Base-by-base conservation (phyloP, 108 stramenopile species). In the Thalassiosira profunda region DNA sequence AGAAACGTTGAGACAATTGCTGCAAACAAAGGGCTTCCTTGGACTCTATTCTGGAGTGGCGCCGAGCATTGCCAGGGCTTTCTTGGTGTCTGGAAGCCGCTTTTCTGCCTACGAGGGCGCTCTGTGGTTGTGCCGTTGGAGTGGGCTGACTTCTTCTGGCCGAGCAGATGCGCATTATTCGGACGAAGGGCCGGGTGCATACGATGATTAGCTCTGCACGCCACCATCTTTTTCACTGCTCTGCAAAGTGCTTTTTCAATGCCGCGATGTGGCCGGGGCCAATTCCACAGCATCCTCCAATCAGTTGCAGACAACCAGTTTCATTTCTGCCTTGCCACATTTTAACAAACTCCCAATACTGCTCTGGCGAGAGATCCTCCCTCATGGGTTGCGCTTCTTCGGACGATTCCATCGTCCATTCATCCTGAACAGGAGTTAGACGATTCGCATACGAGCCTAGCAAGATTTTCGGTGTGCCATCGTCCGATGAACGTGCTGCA, bases 281-380 rank as follows among this genome's bases (percentile, higher is more conserved):
- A 28, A 95, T 88, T 26, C 91, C 94, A 46, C 94, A 95, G 69
- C 94, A 95, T 37, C 94, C 94, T n/a, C 91, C 94, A 11, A 93
- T 82, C 18, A 92, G 56, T 57, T 76, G 69, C 8, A 87, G 65
- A 26, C 57, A 47, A 14, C 20, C 43, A 61, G 42, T 14, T 61
- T 29, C 24, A 59, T 59, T 33, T 5, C 41, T 29, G 31, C 42
- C 37, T 21, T 37, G 52, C 94, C 94, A 95, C 26, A 46, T 42
- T 35, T 55, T 18, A 2, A 89, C 89, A 76, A 95, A 92, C 3
- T 83, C 67, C 76, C 77, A 92, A 45, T 95, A 95, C 29, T 58
- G 46, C 12, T 66, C 42, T 38, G 85, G 84, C 26, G 76, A 53
- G 54, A 95, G 62, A 70, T 95, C 94, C 8, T 74, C 38, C 60